A percentile compares a stretch with the other conserved stretches of the same genome.
phyloP scores from a whole-genome alignment of 139 green algal species.

The Tetraselmis striata region DNA sequence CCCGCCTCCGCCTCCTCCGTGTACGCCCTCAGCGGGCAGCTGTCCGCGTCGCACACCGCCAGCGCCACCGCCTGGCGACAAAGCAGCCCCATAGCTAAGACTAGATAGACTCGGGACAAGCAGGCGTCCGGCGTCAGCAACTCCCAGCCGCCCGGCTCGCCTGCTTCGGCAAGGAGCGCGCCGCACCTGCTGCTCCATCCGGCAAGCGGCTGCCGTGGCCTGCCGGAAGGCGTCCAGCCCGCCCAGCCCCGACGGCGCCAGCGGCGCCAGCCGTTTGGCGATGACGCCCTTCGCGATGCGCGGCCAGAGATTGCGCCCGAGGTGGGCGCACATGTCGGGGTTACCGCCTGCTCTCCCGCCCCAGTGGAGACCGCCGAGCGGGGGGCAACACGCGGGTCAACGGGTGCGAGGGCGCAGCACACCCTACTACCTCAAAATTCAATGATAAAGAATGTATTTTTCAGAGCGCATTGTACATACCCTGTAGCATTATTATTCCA shows the following conservation, averaged over 20 bases:
- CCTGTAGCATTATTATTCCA: too few species aligned
- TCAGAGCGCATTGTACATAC: too few species aligned
- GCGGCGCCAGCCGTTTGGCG: background rate
- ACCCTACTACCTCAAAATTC: too few species aligned
- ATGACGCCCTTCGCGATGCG: background rate
- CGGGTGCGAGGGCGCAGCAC: too few species aligned
- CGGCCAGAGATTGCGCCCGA: background rate
- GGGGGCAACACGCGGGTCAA: too few species aligned
- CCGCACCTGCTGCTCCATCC: background rate
- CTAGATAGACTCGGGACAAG: too few species aligned
- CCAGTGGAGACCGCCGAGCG: too few species aligned
- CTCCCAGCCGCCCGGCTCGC: too few species aligned
- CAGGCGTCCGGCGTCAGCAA: too few species aligned
- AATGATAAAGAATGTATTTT: too few species aligned
- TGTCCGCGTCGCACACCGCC: background rate
- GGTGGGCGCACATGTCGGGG: background rate
- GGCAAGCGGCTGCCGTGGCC: background rate
- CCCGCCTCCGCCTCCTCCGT: background rate
- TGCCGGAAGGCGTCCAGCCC: background rate
- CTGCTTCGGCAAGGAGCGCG: too few species aligned
- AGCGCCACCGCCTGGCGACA: background rate
- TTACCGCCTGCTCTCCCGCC: background rate
- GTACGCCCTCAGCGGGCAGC: background rate
- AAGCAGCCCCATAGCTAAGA: too few species aligned
- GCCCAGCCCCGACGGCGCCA: background rate